Conservation (phyloP, 2,329 filamentous ascomycete genomes). For the Ceratocystis huliohia region DNA sequence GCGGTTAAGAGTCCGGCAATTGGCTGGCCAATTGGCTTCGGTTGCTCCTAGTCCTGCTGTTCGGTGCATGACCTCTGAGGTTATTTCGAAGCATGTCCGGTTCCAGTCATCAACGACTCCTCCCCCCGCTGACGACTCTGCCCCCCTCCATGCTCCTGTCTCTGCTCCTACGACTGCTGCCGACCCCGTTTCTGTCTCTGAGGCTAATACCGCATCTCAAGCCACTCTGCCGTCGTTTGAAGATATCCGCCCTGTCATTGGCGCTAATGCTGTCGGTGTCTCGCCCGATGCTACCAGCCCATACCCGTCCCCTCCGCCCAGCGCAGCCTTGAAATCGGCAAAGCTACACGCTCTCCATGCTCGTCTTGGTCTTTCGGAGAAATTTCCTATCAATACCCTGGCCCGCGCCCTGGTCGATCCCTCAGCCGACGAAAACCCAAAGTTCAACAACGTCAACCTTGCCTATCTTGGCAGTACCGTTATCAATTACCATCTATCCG, state of each 20-base stretch:
- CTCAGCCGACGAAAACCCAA: conserved; percentile 64
- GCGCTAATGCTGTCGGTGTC: conserved; percentile 27
- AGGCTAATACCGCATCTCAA: conserved; percentile 16
- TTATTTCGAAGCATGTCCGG: conserved; percentile 22
- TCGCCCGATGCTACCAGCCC: conserved; percentile 28
- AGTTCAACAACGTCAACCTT: conserved; percentile 82
- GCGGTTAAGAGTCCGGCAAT: conserved; percentile 21
- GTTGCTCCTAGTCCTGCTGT: conserved; percentile 14
- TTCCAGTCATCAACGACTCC: conserved; percentile 29
- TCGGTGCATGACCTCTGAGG: conserved; percentile 10
- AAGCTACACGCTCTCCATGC: conserved; percentile 90
- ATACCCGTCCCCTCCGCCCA: conserved; percentile 59
- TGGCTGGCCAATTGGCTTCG: conserved; percentile 21
- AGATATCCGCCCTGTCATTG: conserved; percentile 21
- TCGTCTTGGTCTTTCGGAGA: conserved; percentile 67
- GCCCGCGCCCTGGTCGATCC: conserved; percentile 74
- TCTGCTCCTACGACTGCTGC: conserved; percentile 24
- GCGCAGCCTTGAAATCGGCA: conserved; percentile 56
- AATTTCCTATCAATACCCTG: conserved; percentile 74
- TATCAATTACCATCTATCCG: conserved; percentile 76
- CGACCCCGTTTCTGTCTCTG: conserved; percentile 22
- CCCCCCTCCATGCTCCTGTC: conserved; percentile 22
- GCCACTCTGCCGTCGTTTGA: conserved; percentile 17
- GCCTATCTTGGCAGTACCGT: conserved; percentile 70
- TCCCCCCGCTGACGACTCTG: conserved; percentile 23